Base-by-base conservation (phyloP, 1,284 basidiomycete species). In the Phenoliferia sp. region DNA sequence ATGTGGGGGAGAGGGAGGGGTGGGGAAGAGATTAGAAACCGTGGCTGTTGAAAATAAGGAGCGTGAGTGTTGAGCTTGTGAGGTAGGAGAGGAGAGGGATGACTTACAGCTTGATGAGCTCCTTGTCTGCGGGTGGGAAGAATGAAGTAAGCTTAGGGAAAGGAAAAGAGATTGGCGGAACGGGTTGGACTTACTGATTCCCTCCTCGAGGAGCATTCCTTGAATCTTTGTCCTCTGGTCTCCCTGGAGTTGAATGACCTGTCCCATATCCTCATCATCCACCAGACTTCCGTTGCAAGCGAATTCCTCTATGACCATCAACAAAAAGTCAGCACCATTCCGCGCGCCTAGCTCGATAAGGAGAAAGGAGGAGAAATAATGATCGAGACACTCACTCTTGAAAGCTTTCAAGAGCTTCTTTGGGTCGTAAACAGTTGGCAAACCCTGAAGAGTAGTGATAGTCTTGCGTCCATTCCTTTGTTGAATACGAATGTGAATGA, bases 401-500 rank as follows among this genome's bases (percentile, higher is more conserved):
- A 99, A 98, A 29, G 92, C 94, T 82, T 99, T 98, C 81, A 99
- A 85, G 73, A 99, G 86, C 84, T 98, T 99, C 88, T 97, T 97
- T 71, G 89, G 86, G 82, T 99, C 94, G 82, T 95, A 99, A 82
- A 93, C 93, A 83, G 91, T 93, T 69, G 92, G 92, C 72, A 99
- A 83, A 73, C 96, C 96, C 82, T 99, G 95, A 74, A 99, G 85
- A 67, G 95, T 99, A 55, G 96, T 99, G 83, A 99, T 83, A 72
- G 94, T 97, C 86, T 99, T 99, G 77, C 96, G 87, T 76, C 96
- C 96, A 87, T 99, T 99, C 78, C 96, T 87, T 83, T 99, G 96
- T 82, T 99, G 96, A 78, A 99, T 91, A 84, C 84, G 80, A 71
- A 82, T 81, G 75, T 82, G 81, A 60, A 82, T 78, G 77, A 79